Evolutionary conservation across 164 flowering plant genomes (phyloP).

Genomic region (Dillenia turbinata): DNA sequence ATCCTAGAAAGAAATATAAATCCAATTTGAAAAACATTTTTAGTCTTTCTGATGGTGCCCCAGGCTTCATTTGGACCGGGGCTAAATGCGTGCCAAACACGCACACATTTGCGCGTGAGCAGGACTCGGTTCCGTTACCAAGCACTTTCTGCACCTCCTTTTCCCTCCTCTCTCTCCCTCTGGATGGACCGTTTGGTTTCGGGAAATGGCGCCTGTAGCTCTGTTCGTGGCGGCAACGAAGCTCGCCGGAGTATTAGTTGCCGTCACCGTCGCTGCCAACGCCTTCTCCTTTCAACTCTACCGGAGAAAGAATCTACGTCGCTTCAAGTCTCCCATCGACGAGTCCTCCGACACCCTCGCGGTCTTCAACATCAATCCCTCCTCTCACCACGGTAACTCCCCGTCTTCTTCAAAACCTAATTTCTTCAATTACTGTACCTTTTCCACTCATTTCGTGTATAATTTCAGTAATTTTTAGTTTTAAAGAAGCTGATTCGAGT

Average conservation of each 20-base stretch:
- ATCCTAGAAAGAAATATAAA: too few species aligned
- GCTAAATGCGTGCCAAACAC: too few species aligned
- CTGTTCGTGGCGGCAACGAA: constrained; percentile 71
- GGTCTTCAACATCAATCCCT: constrained; percentile 42
- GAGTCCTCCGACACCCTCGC: constrained; percentile 79
- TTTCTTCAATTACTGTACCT: neutral
- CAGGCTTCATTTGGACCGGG: too few species aligned
- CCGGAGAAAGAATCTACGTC: constrained; percentile 51
- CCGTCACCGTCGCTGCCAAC: constrained; percentile 76
- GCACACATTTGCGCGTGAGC: too few species aligned
- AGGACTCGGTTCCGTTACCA: too few species aligned
- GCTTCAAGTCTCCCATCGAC: constrained; percentile 68
- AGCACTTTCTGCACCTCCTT: too few species aligned
- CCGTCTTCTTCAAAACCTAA: neutral
- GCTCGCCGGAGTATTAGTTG: constrained; percentile 70
- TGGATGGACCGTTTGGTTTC: too few species aligned
- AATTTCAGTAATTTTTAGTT: neutral
- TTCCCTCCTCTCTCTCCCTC: too few species aligned
- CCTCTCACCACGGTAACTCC: constrained; percentile 14
- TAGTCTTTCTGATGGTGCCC: too few species aligned
- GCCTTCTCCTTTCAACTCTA: constrained; percentile 71
- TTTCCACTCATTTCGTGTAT: neutral
- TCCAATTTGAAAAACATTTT: too few species aligned
- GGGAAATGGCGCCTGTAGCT: constrained; percentile 40
- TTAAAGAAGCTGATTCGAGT: neutral